These are phyloP conservation scores for Cryptococcus wingfieldii DNA, from an alignment of 1,284 basidiomycete species.

Conservation along the genomic window DNA sequence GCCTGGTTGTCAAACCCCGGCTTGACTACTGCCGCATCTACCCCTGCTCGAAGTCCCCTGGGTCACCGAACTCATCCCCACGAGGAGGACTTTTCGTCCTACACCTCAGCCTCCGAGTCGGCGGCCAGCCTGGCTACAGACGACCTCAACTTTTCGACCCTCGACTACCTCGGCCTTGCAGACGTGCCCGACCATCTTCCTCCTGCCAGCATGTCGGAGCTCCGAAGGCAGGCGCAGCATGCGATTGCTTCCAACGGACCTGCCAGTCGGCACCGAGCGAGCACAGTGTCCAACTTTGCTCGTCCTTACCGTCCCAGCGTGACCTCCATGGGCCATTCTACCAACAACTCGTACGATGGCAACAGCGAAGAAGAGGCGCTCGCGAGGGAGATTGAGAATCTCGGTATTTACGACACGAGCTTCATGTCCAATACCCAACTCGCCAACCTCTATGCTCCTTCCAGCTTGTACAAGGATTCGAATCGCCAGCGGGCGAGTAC, in stretches of 20 bases:
- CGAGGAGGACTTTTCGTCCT: constrained; percentile 65
- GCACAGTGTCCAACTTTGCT: constrained; percentile 71
- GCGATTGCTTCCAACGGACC: constrained; percentile 65
- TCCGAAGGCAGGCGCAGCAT: constrained; percentile 78
- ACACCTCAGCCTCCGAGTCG: constrained; percentile 54
- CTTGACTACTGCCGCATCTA: constrained; percentile 11
- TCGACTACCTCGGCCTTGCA: constrained; percentile 91
- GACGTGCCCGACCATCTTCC: constrained; percentile 48
- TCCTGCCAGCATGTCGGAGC: constrained; percentile 75
- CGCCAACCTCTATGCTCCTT: constrained; percentile 12
- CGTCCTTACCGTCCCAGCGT: constrained; percentile 60
- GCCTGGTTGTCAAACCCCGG: constrained; percentile 68
- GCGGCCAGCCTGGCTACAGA: constrained; percentile 67
- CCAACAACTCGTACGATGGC: constrained; percentile 64
- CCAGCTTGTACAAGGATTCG: constrained; percentile 5
- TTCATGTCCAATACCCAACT: constrained; percentile 12
- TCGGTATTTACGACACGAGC: constrained; percentile 37
- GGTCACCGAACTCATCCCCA: constrained; percentile 15
- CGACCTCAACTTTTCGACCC: constrained; percentile 84
- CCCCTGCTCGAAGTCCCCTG: constrained; percentile 28
- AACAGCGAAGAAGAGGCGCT: constrained; percentile 52
- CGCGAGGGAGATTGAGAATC: constrained; percentile 31
- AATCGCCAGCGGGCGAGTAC: constrained; percentile 79
- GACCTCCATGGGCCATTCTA: constrained; percentile 56
- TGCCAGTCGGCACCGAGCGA: constrained; percentile 75